Conservation (phyloP, 805 yeast species). For the Pichia membranifaciens region DNA sequence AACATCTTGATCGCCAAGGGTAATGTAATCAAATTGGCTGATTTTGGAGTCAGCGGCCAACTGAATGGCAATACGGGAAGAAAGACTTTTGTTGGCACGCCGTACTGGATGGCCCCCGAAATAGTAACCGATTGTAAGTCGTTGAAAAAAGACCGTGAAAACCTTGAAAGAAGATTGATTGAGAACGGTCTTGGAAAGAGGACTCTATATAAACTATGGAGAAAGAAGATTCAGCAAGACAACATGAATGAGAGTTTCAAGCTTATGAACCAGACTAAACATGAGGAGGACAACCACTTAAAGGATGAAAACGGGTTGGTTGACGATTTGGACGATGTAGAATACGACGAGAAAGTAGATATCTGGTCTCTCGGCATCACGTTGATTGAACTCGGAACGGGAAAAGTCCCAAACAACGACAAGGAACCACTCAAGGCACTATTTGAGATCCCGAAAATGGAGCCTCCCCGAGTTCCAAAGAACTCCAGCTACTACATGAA, state of each 20-base stretch:
- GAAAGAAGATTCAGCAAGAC: not conserved
- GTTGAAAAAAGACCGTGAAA: slow-evolving; percentile 9
- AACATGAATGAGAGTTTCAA: not conserved
- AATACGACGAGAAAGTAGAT: slow-evolving; percentile 83
- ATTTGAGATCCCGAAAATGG: slow-evolving; percentile 57
- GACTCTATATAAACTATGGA: slow-evolving; percentile 14
- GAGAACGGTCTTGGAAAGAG: slow-evolving; percentile 9
- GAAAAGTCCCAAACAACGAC: slow-evolving; percentile 72
- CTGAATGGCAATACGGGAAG: slow-evolving; percentile 46
- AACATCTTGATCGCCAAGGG: slow-evolving; percentile 68
- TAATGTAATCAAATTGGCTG: slow-evolving; percentile 84
- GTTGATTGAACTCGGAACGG: slow-evolving; percentile 75
- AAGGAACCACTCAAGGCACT: slow-evolving; percentile 74
- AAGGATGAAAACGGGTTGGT: not conserved
- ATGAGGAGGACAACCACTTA: not conserved
- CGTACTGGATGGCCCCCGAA: slow-evolving; percentile 91
- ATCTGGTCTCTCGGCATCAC: slow-evolving; percentile 97
- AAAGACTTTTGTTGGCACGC: slow-evolving; percentile 54
- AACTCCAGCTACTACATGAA: slow-evolving; percentile 38
- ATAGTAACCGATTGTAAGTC: slow-evolving; percentile 44
- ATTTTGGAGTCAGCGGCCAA: slow-evolving; percentile 92
- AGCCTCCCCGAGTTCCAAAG: slow-evolving; percentile 50
- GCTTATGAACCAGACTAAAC: not conserved
- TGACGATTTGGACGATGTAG: slow-evolving; percentile 29
- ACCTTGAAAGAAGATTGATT: slow-evolving; percentile 9